Base-by-base conservation (phyloP, 208 protist genomes). In the Strigomonas culicis region DNA sequence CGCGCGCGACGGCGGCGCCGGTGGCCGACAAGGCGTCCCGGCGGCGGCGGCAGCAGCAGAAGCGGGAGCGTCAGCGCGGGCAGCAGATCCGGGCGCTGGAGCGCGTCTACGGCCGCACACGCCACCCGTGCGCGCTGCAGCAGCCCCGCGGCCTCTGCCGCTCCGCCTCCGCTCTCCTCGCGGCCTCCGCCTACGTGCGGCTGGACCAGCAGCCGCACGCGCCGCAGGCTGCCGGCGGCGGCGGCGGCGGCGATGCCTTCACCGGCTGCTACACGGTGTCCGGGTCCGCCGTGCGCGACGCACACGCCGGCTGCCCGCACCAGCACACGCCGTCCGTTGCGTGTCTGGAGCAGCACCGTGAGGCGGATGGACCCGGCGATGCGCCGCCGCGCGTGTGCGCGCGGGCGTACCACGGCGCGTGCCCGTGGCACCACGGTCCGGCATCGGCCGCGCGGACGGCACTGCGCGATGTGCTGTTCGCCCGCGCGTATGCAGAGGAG, bases 101-200 rank as follows among this genome's bases (percentile, higher is more conserved):
- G 31, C 36, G 66, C 34, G 24, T 49, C 59, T 63, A 57, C 34
- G 77, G 68, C 2, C 1, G 28, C 27, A 22, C 70, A 1, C 7
- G 60, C 30, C 83, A 89, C 53, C 83, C 83, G 2, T 89, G 83
- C 36, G 46, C 50, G 4, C 32, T 84, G 13, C 83, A 89, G 50
- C 30, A 47, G 19, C 51, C 34, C 39, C 10, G 36, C 55, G 53
- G 19, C 32, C 19, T 4, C 28, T 51, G 34, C 10, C 34, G 34
- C 7, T 10, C 34, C 34, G 4, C 10, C 34, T 39, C 34, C 63
- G 19, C 22, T 11, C 24, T n/a, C 31, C 59, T 41, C 21, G n/a
- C 55, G 7, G 4, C 55, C 34, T 32, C 55, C 34, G 2, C 34
- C 19, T 60, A 25, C 34, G 2, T 60, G 19, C 28, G 6, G 31